Conservation (phyloP, 2,329 filamentous ascomycete genomes). For the Pyrenochaeta sp. region DNA sequence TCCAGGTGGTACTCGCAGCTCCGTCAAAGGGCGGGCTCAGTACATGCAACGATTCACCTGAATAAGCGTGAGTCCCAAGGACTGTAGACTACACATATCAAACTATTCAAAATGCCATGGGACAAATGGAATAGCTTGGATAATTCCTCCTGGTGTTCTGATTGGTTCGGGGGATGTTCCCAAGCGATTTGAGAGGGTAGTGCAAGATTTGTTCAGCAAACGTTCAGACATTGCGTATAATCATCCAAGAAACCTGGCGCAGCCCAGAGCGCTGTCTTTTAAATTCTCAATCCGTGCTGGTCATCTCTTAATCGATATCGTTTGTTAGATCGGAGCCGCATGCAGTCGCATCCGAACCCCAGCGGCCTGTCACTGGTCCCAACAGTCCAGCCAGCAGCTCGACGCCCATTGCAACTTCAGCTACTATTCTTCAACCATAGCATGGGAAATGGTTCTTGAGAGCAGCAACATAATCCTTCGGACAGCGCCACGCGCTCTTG, state of each 20-base stretch:
- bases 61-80: not conserved
- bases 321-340: conserved; percentile 17
- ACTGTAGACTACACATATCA: not conserved
- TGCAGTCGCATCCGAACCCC: conserved; percentile 3
- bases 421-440: conserved; percentile 1
- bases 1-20: not conserved
- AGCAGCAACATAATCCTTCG: conserved; percentile 6
- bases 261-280: not conserved
- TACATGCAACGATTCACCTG: too few relatives aligned
- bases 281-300: conserved; percentile 9
- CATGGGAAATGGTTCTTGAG: conserved; percentile 6
- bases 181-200: not conserved
- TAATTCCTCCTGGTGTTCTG: not conserved
- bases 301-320: conserved; percentile 11
- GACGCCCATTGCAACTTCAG: conserved; percentile 6
- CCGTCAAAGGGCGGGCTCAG: not conserved
- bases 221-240: conserved; percentile 1
- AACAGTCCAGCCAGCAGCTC: not conserved
- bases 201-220: conserved; percentile 1
- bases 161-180: conserved; percentile 1
- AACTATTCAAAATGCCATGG: too few relatives aligned
- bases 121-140: not conserved
- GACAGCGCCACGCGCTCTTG: conserved; percentile 3
- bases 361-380: conserved; percentile 8
- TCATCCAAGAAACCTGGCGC: conserved; percentile 2